A percentile compares a stretch with the other conserved stretches of the same genome.
phyloP scores from a whole-genome alignment of 441 rosid species.

The Cnidoscolus chayamansa region DNA sequence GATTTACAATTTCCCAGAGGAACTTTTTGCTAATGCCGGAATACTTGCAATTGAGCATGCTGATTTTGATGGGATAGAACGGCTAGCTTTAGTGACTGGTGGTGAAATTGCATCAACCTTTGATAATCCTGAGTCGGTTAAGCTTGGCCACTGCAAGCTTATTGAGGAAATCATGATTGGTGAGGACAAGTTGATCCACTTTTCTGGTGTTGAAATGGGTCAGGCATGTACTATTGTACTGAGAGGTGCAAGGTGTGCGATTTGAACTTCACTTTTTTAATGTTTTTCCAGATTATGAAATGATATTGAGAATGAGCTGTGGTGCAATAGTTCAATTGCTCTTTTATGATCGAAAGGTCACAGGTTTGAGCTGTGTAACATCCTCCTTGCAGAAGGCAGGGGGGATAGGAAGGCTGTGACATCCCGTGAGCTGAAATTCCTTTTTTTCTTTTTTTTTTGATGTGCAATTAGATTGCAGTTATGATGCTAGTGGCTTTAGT shows the following conservation, averaged over 20 bases:
- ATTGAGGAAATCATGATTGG: conserved; percentile 99
- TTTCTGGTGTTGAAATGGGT: conserved; percentile 93
- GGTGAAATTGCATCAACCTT: conserved; percentile 98
- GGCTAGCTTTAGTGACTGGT: conserved; percentile 88
- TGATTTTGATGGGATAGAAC: conserved; percentile 98
- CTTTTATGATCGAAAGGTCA: not conserved
- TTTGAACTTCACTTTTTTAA: not conserved
- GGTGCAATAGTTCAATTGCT: not conserved
- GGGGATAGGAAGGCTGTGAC: too few relatives aligned
- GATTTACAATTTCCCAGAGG: conserved; percentile 97
- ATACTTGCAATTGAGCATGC: conserved; percentile 98
- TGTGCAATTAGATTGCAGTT: too few relatives aligned
- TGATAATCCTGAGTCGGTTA: conserved; percentile 97
- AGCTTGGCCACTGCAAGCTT: conserved; percentile 91
- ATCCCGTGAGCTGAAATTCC: too few relatives aligned
- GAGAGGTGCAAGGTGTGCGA: conserved; percentile 82
- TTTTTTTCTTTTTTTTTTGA: too few relatives aligned
- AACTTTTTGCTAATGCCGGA: conserved; percentile 96
- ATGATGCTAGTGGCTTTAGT: too few relatives aligned
- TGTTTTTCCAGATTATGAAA: conserved; percentile 7
- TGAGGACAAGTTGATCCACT: conserved; percentile 93
- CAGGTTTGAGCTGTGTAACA: too few relatives aligned
- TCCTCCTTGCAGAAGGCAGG: too few relatives aligned
- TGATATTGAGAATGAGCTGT: not conserved
- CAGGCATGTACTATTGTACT: conserved; percentile 94